These are phyloP conservation scores for Grosmannia penicillata DNA, from an alignment of 2,329 filamentous ascomycete species.

Conservation along the genomic window DNA sequence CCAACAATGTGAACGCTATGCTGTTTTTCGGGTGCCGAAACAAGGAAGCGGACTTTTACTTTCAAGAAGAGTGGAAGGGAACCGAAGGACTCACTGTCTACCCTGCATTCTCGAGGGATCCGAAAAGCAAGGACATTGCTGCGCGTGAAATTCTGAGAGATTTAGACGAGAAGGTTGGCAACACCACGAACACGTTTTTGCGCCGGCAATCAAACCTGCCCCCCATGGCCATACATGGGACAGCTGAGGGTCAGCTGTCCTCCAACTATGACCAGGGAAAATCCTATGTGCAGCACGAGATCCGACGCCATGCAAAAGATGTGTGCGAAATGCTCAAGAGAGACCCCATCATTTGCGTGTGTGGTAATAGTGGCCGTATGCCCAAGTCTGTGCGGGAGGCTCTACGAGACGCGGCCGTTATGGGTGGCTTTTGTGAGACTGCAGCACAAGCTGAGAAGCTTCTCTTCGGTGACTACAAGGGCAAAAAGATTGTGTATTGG, in stretches of 20 bases:
- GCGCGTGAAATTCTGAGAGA: neutral
- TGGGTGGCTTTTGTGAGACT: constrained; percentile 16
- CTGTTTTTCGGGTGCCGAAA: constrained; percentile 83
- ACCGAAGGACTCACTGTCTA: constrained; percentile 18
- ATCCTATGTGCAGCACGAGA: constrained; percentile 40
- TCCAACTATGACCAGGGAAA: constrained; percentile 20
- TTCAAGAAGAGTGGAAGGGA: constrained; percentile 55
- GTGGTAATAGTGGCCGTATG: constrained; percentile 44
- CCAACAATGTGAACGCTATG: constrained; percentile 22
- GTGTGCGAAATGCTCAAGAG: constrained; percentile 23
- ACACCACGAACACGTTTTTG: neutral
- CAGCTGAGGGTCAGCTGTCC: neutral
- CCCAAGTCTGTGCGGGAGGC: constrained; percentile 37
- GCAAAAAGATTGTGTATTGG: constrained; percentile 30
- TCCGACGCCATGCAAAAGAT: constrained; percentile 25
- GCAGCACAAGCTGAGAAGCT: constrained; percentile 22
- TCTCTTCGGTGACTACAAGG: constrained; percentile 9
- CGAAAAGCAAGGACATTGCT: constrained; percentile 7
- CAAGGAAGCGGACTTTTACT: constrained; percentile 63
- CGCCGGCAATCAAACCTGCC: neutral
- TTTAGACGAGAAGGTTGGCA: neutral
- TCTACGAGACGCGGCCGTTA: constrained; percentile 32
- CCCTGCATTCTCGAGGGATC: constrained; percentile 34
- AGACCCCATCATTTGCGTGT: constrained; percentile 34
- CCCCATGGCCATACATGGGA: neutral